Conservation (phyloP, 1,284 basidiomycete species). For the Phellopilus nigrolimitatus region DNA sequence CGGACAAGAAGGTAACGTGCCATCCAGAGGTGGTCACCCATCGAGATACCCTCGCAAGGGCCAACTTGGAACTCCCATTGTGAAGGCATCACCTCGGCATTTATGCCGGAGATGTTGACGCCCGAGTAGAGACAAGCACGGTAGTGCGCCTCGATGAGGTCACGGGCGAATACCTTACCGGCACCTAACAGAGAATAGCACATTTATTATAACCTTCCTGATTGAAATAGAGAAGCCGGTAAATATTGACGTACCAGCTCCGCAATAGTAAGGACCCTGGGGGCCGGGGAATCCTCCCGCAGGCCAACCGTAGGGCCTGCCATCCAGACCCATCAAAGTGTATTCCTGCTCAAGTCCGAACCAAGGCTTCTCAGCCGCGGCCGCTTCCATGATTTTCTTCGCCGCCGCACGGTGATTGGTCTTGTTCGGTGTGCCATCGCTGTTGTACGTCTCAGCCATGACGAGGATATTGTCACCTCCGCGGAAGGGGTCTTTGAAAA, state of each 20-base stretch:
- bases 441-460: constrained; percentile 97
- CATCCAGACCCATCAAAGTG: constrained; percentile 94
- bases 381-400: constrained; percentile 90
- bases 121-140: constrained; percentile 95
- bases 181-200: constrained; percentile 49
- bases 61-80: constrained; percentile 99
- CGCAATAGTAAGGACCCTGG: constrained; percentile 99
- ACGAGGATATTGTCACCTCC: constrained; percentile 97
- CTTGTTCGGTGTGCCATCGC: constrained; percentile 96
- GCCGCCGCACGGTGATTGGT: constrained; percentile 93
- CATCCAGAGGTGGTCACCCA: constrained; percentile 99
- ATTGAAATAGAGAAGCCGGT: too few species aligned
- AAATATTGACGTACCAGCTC: constrained; percentile 72
- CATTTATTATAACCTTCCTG: background rate
- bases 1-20: constrained; percentile 90
- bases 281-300: constrained; percentile 99
- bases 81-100: constrained; percentile 99
- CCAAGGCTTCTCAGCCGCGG: constrained; percentile 84
- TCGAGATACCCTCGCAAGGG: constrained; percentile 94
- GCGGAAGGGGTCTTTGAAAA: constrained; percentile 99
- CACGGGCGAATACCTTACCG: constrained; percentile 97
- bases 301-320: constrained; percentile 93
- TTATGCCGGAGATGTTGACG: constrained; percentile 98
- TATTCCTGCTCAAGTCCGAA: constrained; percentile 99
- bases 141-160: constrained; percentile 99